Evolutionary conservation across 129 eudicot species (phyloP).

Genomic region (Chrysanthemum seticuspe): DNA sequence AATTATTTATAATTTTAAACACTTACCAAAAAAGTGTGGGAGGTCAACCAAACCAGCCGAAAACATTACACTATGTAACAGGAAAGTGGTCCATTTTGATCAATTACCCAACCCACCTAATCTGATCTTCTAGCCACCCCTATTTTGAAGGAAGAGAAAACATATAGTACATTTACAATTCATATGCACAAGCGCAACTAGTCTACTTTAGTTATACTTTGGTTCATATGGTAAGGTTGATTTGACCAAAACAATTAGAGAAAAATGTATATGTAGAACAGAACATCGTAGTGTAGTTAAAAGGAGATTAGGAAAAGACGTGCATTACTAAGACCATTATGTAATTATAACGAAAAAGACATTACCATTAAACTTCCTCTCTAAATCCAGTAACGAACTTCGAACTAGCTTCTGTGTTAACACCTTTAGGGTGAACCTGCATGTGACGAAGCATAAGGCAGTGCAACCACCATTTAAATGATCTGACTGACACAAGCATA

Average conservation of each 20-base stretch:
- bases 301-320: too few species aligned
- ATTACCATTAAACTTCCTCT: conserved; percentile 70
- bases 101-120: background rate
- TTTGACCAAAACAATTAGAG: background rate
- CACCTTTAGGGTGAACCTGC: conserved; percentile 91
- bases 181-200: conserved; percentile 1
- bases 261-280: background rate
- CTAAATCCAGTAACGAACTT: conserved; percentile 49
- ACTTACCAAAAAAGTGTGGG: too few species aligned
- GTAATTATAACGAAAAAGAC: background rate
- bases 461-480: conserved; percentile 9
- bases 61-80: too few species aligned
- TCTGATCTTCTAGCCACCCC: background rate
- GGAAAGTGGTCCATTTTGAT: background rate
- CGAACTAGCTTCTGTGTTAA: conserved; percentile 61
- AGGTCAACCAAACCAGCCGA: too few species aligned
- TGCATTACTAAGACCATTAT: background rate
- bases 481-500: conserved; percentile 10
- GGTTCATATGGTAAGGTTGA: background rate
- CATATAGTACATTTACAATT: background rate
- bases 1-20: too few species aligned
- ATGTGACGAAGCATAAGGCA: conserved; percentile 20
- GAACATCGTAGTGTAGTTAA: background rate
- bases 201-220: background rate
- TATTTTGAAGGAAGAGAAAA: background rate